phyloP scores from a whole-genome alignment of 1,284 basidiomycete genomes.

The Leucoagaricus sp. region DNA sequence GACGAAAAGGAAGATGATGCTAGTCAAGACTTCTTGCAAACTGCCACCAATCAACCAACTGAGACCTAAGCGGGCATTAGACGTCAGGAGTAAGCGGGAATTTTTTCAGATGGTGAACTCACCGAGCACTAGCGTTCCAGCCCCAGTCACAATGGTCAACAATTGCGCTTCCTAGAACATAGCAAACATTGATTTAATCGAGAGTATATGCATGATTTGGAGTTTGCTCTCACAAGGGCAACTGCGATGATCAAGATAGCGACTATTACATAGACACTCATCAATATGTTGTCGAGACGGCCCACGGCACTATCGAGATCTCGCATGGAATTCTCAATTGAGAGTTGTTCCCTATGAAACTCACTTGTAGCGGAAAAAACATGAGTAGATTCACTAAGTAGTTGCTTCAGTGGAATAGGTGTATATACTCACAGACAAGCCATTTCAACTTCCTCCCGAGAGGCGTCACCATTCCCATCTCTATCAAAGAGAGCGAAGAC shows the following conservation, averaged over 20 bases:
- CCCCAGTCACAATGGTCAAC: conserved; percentile 75
- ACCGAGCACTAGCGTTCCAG: conserved; percentile 83
- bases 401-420: background rate
- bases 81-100: background rate
- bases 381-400: conserved; percentile 1
- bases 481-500: conserved; percentile 82
- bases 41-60: conserved; percentile 88
- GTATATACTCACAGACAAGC: conserved; percentile 58
- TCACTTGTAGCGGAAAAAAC: conserved; percentile 44
- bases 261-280: conserved; percentile 68
- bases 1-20: conserved; percentile 88
- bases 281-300: conserved; percentile 74
- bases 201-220: background rate
- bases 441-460: conserved; percentile 49
- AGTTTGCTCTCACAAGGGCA: conserved; percentile 50
- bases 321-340: conserved; percentile 86
- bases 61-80: conserved; percentile 46
- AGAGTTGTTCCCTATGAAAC: conserved; percentile 83
- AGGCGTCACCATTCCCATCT: conserved; percentile 77
- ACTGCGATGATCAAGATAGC: conserved; percentile 77
- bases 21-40: conserved; percentile 68
- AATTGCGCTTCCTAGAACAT: conserved; percentile 62
- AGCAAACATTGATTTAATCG: background rate
- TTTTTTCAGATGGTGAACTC: conserved; percentile 19
- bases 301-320: conserved; percentile 91